Evolutionary conservation across 768 basidiomycete genomes (phyloP).

Genomic region (Galerina marginata): DNA sequence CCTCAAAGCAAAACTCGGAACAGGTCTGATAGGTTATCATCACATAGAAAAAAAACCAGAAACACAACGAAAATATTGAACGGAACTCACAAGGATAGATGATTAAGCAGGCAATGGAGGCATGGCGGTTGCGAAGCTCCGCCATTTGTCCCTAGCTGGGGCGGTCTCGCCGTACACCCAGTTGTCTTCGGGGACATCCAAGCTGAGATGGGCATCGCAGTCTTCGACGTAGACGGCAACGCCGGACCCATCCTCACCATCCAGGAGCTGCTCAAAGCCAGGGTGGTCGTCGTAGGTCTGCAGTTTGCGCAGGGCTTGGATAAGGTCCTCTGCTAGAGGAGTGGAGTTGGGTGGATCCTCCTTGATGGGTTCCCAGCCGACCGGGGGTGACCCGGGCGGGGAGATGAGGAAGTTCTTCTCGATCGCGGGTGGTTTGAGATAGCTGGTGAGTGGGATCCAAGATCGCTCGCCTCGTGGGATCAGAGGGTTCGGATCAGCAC

Average conservation of each 20-base stretch:
- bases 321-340: constrained; percentile 89
- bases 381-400: constrained; percentile 95
- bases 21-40: constrained; percentile 83
- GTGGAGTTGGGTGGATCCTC: constrained; percentile 90
- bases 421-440: constrained; percentile 75
- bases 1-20: constrained; percentile 66
- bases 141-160: constrained; percentile 58
- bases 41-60: constrained; percentile 31
- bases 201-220: constrained; percentile 50
- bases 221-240: constrained; percentile 84
- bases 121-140: constrained; percentile 56
- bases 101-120: constrained; percentile 50
- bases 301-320: constrained; percentile 75
- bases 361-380: constrained; percentile 91
- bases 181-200: constrained; percentile 52
- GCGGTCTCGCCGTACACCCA: constrained; percentile 71
- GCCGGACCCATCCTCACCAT: constrained; percentile 71
- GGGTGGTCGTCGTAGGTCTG: constrained; percentile 53
- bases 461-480: constrained; percentile 36
- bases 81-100: constrained; percentile 21
- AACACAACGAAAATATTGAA: constrained; percentile 13
- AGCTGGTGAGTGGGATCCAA: constrained; percentile 49
- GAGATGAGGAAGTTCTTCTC: constrained; percentile 98
- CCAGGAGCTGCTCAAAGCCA: constrained; percentile 62
- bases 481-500: constrained; percentile 74